These are phyloP conservation scores for Thymus mandschuricus DNA, from an alignment of 257 asterid genomes.

Conservation along the genomic window DNA sequence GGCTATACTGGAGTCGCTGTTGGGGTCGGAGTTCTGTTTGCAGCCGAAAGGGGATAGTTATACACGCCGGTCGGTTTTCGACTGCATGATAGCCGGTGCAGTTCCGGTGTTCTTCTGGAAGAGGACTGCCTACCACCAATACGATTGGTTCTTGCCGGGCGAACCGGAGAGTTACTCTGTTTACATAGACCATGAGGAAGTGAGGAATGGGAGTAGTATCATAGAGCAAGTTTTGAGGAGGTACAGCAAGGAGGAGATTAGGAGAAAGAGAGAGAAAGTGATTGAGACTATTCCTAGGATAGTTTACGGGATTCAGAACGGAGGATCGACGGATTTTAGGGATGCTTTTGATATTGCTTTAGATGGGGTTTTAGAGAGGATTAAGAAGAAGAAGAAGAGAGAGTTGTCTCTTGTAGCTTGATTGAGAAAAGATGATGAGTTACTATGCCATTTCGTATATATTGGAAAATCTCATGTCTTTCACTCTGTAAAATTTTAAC, in stretches of 20 bases:
- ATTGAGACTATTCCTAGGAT: slow-evolving; percentile 51
- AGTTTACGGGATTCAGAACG: slow-evolving; percentile 34
- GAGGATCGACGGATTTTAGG: slow-evolving; percentile 30
- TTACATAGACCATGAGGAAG: slow-evolving; percentile 40
- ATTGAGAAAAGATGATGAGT: neutral
- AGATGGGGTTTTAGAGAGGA: slow-evolving; percentile 41
- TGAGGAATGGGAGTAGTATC: slow-evolving; percentile 35
- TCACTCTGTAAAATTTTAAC: too few species aligned
- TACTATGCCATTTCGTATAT: too few species aligned
- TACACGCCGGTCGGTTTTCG: slow-evolving; percentile 51
- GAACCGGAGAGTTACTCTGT: slow-evolving; percentile 51
- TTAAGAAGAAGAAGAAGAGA: slow-evolving; percentile 38
- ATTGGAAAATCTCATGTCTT: slow-evolving; percentile 14
- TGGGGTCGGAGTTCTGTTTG: slow-evolving; percentile 52
- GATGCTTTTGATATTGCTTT: slow-evolving; percentile 56
- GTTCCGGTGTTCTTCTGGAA: slow-evolving; percentile 57
- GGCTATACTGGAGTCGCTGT: slow-evolving; percentile 30
- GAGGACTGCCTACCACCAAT: slow-evolving; percentile 43
- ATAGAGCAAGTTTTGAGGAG: slow-evolving; percentile 40
- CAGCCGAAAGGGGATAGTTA: slow-evolving; percentile 53
- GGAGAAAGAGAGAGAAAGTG: slow-evolving; percentile 48
- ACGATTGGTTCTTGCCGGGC: slow-evolving; percentile 47
- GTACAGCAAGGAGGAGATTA: slow-evolving; percentile 43
- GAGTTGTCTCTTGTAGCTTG: neutral
- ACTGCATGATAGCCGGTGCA: slow-evolving; percentile 60